Evolutionary conservation across 345 rosid species (phyloP).

Genomic region (Murraya paniculata): DNA sequence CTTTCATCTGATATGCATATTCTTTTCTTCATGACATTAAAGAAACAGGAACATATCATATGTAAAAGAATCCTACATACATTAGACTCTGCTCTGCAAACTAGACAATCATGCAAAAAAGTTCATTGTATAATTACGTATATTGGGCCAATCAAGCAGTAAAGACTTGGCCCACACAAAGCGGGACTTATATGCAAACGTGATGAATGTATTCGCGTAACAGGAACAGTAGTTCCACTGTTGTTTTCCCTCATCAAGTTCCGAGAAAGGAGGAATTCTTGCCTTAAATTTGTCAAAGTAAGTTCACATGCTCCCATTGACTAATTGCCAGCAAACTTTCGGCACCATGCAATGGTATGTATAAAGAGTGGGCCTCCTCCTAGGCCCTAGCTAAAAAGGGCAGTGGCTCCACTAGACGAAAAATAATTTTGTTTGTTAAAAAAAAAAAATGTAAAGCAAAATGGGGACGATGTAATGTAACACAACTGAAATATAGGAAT

Average conservation of each 20-base stretch:
- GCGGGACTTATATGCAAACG: background rate
- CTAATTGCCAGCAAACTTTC: background rate
- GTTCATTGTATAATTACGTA: background rate
- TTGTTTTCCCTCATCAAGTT: background rate
- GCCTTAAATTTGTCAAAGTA: background rate
- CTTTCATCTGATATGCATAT: background rate
- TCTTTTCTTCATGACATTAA: background rate
- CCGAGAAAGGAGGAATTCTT: background rate
- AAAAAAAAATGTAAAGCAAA: too few species aligned
- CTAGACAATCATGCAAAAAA: background rate
- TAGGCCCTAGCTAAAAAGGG: too few species aligned
- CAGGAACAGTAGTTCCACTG: background rate
- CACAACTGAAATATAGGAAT: too few species aligned
- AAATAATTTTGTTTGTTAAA: too few species aligned
- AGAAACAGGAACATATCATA: background rate
- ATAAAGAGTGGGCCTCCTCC: too few species aligned
- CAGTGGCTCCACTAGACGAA: too few species aligned
- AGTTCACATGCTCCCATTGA: background rate
- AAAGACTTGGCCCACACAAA: conserved; percentile 5
- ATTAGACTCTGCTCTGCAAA: background rate
- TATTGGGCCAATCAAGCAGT: conserved; percentile 1
- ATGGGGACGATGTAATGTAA: too few species aligned
- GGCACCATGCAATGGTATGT: background rate
- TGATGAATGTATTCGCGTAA: too few species aligned
- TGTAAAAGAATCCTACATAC: background rate